Base-by-base conservation (phyloP, 2,329 filamentous ascomycete species). In the Phialemonium atrogriseum region DNA sequence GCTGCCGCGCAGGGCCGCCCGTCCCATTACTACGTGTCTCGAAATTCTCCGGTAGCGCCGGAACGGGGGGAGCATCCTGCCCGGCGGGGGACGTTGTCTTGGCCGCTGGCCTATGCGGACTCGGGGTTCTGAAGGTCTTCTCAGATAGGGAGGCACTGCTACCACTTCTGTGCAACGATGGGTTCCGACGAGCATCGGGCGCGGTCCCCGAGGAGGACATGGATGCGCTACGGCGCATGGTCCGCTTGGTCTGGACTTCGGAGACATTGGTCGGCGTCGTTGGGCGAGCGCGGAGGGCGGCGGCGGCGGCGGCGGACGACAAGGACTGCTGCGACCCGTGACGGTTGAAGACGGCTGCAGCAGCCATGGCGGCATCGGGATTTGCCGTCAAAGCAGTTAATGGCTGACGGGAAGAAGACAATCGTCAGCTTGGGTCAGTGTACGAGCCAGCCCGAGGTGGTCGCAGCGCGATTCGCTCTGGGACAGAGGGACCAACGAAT, bases 231-330 rank as follows among this genome's bases (percentile, higher is more conserved):
- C 87, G 77, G 46, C 85, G 76, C 38, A 76, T 56, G 51, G 82
- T 88, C 50, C 88, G 82, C 64, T 89, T 94, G 5, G 89, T 94
- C 56, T 94, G 82, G 26, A 93, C 76, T 50, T 86, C 77, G 53
- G 77, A 80, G 35, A 94, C 80, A 45, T 79, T 78, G 31, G 80
- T 89, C 14, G 86, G 87, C 3, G 83, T 79, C 31, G 78, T 78
- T 8, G 85, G 80, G 44, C 83, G 76, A 27, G 81, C 83, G 50
- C 81, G 79, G 36, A 96, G 70, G 27, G 88, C 88, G 17, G 87
- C 79, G 11, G 86, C 87, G 6, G 89, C 88, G 10, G 89, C 89
- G 6, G 88, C 84, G 21, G 83, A 80, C 24, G 88, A 93, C 25
- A 94, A 68, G 37, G 63, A 66, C 55, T 72, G 73, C 45, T 79